phyloP scores from a whole-genome alignment of 129 eudicot species.

The Pulicaria dysenterica region DNA sequence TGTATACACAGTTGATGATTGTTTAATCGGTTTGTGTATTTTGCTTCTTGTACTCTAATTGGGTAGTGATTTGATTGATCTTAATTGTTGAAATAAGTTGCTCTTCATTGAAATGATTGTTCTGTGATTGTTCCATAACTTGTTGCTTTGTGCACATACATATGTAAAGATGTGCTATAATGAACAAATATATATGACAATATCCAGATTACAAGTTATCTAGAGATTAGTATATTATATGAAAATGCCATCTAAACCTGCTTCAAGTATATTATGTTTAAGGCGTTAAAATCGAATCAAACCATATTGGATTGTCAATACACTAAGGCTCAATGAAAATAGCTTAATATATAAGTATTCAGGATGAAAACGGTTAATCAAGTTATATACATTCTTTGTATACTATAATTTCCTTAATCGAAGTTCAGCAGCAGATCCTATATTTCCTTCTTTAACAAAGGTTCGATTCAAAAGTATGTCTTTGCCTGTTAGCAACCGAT shows the following conservation, averaged over 20 bases:
- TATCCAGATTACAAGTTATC: neutral
- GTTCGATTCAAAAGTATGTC: too few relatives aligned
- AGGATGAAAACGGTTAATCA: too few relatives aligned
- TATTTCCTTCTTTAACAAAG: too few relatives aligned
- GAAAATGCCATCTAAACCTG: neutral
- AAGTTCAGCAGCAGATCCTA: too few relatives aligned
- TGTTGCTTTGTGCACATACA: neutral
- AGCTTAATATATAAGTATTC: too few relatives aligned
- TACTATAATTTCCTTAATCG: too few relatives aligned
- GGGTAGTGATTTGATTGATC: constrained; percentile 15
- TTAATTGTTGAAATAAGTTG: constrained; percentile 14
- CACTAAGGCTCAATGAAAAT: too few relatives aligned
- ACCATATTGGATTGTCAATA: too few relatives aligned
- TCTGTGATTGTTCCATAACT: neutral
- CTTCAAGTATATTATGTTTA: too few relatives aligned
- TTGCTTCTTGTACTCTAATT: neutral
- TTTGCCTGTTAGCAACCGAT: too few relatives aligned
- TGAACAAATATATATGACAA: constrained; percentile 17
- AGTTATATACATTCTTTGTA: too few relatives aligned
- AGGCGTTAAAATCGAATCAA: too few relatives aligned
- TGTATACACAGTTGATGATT: neutral
- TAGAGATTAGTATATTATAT: neutral
- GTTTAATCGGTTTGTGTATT: constrained; percentile 13
- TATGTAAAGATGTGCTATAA: neutral
- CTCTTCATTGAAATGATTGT: neutral